Conservation (phyloP, 228 moss, liverwort and hornwort genomes). For the Sphagnum fallax region DNA sequence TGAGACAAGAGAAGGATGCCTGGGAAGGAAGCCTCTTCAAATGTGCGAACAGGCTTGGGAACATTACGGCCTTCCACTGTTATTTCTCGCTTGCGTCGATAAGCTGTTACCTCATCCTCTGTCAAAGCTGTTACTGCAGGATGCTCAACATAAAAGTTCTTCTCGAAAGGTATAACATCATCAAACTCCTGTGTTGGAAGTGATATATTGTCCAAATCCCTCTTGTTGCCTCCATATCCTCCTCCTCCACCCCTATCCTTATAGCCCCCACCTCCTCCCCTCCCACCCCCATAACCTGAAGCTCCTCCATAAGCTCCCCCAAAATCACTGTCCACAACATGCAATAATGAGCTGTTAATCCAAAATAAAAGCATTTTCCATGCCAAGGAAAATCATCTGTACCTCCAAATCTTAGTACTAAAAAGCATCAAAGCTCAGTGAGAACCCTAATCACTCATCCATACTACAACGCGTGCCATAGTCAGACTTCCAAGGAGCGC, state of each 20-base stretch:
- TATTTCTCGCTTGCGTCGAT: constrained; percentile 82
- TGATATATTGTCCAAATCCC: constrained; percentile 71
- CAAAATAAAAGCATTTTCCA: too few species aligned
- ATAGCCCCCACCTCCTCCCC: constrained; percentile 26
- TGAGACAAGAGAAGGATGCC: constrained; percentile 19
- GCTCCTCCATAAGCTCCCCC: constrained; percentile 53
- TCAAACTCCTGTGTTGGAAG: constrained; percentile 84
- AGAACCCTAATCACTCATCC: too few species aligned
- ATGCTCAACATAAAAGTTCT: constrained; percentile 95
- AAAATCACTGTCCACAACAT: constrained; percentile 44
- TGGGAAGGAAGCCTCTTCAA: constrained; percentile 97
- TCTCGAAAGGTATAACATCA: constrained; percentile 76
- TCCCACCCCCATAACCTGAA: constrained; percentile 32
- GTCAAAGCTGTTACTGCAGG: constrained; percentile 78
- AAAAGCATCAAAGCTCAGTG: too few species aligned
- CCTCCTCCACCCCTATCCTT: constrained; percentile 38
- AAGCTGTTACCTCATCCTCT: constrained; percentile 69
- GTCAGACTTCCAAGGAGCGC: too few species aligned
- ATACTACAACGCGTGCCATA: too few species aligned
- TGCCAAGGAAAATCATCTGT: too few species aligned
- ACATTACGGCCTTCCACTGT: constrained; percentile 80
- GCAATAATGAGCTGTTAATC: background rate
- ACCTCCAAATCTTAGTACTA: too few species aligned
- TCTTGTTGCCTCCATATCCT: constrained; percentile 40
- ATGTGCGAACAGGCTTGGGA: constrained; percentile 93